These are phyloP conservation scores for Solanum megistacrolobum DNA, from an alignment of 257 asterid genomes.

Conservation along the genomic window DNA sequence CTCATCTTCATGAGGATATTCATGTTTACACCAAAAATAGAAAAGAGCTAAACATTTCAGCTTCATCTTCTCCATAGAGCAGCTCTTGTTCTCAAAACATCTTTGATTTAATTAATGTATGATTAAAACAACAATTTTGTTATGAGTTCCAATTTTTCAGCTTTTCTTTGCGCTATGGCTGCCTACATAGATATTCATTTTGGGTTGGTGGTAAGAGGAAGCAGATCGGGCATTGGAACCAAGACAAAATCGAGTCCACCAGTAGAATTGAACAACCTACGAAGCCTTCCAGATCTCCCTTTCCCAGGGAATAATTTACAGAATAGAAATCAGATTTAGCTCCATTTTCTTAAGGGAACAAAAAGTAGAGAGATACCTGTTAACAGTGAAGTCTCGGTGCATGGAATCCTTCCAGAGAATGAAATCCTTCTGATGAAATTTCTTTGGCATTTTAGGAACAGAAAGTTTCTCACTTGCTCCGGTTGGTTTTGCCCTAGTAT, in stretches of 20 bases:
- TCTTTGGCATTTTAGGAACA: conserved; percentile 29
- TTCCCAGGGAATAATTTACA: not conserved
- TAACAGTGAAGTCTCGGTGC: conserved; percentile 85
- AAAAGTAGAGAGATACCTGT: conserved; percentile 37
- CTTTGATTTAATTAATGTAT: too few species aligned
- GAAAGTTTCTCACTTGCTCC: conserved; percentile 8
- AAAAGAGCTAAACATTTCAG: too few species aligned
- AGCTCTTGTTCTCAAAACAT: too few species aligned
- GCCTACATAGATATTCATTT: not conserved
- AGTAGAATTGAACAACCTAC: not conserved
- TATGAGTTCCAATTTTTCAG: not conserved
- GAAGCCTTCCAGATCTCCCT: not conserved
- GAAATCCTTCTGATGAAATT: conserved; percentile 41
- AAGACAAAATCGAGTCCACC: not conserved
- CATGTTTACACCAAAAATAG: too few species aligned
- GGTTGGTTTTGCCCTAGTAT: conserved; percentile 34
- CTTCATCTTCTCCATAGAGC: too few species aligned
- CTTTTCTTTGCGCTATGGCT: not conserved
- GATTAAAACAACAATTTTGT: not conserved
- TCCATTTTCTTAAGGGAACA: not conserved
- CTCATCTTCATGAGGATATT: too few species aligned
- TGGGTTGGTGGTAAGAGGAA: not conserved
- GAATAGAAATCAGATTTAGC: not conserved
- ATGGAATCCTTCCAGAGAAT: conserved; percentile 62
- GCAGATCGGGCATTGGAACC: not conserved